Base-by-base conservation (phyloP, 23 red algal genomes). In the Gracilariopsis chorda region DNA sequence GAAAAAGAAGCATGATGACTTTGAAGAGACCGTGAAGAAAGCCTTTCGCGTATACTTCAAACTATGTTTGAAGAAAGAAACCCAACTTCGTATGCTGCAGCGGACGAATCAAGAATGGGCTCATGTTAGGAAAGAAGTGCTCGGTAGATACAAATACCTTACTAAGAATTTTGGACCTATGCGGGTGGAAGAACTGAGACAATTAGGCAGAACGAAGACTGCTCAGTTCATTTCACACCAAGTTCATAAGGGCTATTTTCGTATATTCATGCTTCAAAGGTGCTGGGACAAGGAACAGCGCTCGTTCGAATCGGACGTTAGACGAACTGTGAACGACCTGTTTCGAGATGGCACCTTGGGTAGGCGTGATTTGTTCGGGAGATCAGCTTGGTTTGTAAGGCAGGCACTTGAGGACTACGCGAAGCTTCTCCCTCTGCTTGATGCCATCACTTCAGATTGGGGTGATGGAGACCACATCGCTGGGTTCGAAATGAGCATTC, bases 201-300 rank as follows among this genome's bases (percentile, higher is more conserved):
- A 73, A 73, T n/a, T 73, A 17, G 67, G 67, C 14, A 36, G 67
- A 2, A 7, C 17, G 40, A 36, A 24, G 28, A 46, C 67, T 20
- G 67, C 67, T 47, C 67, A n/a, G 20, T 73, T 73, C 28, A 10
- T 73, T 2, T 73, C 67, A 0, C 67, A 73, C 28, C 67, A 73
- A 12, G 67, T 73, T 32, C 67, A 73, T n/a, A 73, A 73, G 32
- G 28, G 42, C 3, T 73, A 73, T 24, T 20, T 73, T 44, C 67
- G 67, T 7, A 73, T 73, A 17, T 73, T 73, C 67, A 73, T 73
- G 42, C 28, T 73, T 20, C 67, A 73, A 46, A 33, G 67, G 16
- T 73, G 67, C 32, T 73, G 67, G 67, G 47, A 73, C 67, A 73
- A 46, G 19, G 67, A 73, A 45, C 67, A 27, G 32, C 67, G 67